Percentiles rank a stretch among this genome's conserved stretches.
These are phyloP conservation scores for Ogataea allantospora DNA, from an alignment of 805 yeast genomes.

Conservation along the genomic window DNA sequence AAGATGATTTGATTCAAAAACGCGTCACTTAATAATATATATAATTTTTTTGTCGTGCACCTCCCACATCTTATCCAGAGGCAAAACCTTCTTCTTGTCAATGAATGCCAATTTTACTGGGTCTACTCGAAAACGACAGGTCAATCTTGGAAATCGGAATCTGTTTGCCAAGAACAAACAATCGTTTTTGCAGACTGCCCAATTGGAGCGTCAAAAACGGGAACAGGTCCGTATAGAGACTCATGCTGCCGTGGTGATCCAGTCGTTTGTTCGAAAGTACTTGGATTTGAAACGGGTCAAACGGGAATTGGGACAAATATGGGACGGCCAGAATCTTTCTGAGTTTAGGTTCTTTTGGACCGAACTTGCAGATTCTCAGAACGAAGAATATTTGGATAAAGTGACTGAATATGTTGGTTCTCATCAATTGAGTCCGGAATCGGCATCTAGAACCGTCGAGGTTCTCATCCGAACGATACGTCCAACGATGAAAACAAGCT, in stretches of 20 bases:
- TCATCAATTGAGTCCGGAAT: neutral
- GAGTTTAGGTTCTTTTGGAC: slow-evolving; percentile 34
- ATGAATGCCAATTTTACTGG: slow-evolving; percentile 35
- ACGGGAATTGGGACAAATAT: slow-evolving; percentile 15
- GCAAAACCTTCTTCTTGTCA: slow-evolving; percentile 2
- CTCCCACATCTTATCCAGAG: slow-evolving; percentile 8
- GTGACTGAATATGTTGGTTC: slow-evolving; percentile 2
- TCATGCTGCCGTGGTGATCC: slow-evolving; percentile 50
- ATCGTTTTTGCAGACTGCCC: slow-evolving; percentile 59
- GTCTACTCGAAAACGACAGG: slow-evolving; percentile 33
- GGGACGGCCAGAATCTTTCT: slow-evolving; percentile 26
- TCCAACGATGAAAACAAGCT: neutral
- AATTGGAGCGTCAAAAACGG: slow-evolving; percentile 62
- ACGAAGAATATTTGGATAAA: slow-evolving; percentile 11
- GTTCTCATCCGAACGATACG: slow-evolving; percentile 5
- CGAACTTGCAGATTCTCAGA: slow-evolving; percentile 15
- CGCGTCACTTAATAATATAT: slow-evolving; percentile 8
- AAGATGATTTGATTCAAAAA: slow-evolving; percentile 1
- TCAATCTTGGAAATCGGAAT: slow-evolving; percentile 48
- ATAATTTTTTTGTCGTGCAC: slow-evolving; percentile 5
- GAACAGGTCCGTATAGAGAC: slow-evolving; percentile 52
- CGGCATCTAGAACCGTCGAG: neutral
- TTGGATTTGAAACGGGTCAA: slow-evolving; percentile 34
- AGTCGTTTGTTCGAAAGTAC: slow-evolving; percentile 44
- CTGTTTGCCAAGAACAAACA: slow-evolving; percentile 34